A percentile compares a stretch with the other conserved stretches of the same genome.
Evolutionary conservation across 345 rosid genomes (phyloP).

Genomic region (Theobroma cacao): DNA sequence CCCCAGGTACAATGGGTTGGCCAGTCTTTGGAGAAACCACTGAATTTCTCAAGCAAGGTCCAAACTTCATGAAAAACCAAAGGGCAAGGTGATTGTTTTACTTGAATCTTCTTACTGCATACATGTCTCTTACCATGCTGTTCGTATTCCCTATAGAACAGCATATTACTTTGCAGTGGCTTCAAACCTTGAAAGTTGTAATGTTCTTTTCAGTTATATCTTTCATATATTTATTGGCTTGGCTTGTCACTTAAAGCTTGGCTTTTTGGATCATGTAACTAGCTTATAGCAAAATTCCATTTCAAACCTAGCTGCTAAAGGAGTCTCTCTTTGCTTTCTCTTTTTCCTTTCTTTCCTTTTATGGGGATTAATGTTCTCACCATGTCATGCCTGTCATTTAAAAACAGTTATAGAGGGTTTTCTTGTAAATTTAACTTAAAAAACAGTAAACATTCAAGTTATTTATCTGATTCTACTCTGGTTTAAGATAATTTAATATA

Average conservation of each 20-base stretch:
- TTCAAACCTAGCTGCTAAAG: neutral
- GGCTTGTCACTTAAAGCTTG: neutral
- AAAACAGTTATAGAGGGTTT: slow-evolving; percentile 19
- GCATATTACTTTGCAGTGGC: neutral
- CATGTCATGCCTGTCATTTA: slow-evolving; percentile 1
- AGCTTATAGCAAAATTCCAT: slow-evolving; percentile 4
- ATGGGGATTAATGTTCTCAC: neutral
- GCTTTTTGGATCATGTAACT: neutral
- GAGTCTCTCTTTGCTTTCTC: neutral
- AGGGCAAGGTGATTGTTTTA: slow-evolving; percentile 57
- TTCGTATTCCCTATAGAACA: neutral
- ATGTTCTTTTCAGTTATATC: neutral
- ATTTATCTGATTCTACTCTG: neutral
- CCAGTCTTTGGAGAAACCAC: slow-evolving; percentile 96
- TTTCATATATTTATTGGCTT: neutral
- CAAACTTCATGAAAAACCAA: slow-evolving; percentile 88
- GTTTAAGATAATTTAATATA: neutral
- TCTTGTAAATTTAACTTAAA: slow-evolving; percentile 23
- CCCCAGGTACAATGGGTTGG: slow-evolving; percentile 99
- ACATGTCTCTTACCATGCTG: neutral
- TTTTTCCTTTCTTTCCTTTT: neutral
- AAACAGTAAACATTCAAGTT: neutral
- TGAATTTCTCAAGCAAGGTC: slow-evolving; percentile 94
- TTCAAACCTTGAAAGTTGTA: neutral
- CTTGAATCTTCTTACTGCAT: neutral